A percentile compares a stretch with the other conserved stretches of the same genome.
Conservation (phyloP, 352 stramenopile genomes). For the Phytophthora palmivora region DNA sequence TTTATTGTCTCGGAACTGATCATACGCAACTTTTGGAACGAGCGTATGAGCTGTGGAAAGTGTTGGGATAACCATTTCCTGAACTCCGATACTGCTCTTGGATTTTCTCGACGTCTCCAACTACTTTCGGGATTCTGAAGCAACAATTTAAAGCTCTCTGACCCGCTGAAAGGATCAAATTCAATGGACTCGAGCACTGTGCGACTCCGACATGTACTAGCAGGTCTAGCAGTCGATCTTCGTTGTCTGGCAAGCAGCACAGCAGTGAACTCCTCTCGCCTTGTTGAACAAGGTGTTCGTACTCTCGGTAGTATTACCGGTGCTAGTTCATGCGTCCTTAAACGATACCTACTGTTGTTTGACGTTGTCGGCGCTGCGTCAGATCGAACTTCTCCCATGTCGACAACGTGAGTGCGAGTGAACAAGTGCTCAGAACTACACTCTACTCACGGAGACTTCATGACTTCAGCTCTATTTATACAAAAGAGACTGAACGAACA, state of each 20-base stretch:
- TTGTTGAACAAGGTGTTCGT: conserved; percentile 6
- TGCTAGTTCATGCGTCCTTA: conserved; percentile 28
- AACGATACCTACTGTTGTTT: conserved; percentile 8
- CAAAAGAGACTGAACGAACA: background rate
- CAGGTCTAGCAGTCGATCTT: background rate
- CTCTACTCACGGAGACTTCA: too few relatives aligned
- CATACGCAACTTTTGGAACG: conserved; percentile 19
- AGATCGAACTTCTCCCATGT: conserved; percentile 11
- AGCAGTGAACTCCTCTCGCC: conserved; percentile 1
- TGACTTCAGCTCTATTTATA: conserved; percentile 15
- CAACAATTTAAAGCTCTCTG: conserved; percentile 41
- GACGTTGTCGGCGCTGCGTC: background rate
- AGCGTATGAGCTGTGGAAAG: conserved; percentile 45
- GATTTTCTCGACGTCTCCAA: conserved; percentile 23
- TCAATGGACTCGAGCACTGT: conserved; percentile 37
- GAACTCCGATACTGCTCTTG: conserved; percentile 30
- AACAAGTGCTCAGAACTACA: background rate
- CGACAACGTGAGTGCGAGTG: background rate
- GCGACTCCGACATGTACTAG: background rate
- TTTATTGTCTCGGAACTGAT: conserved; percentile 1
- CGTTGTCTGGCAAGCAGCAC: conserved; percentile 1
- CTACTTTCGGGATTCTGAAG: conserved; percentile 30
- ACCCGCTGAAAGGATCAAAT: conserved; percentile 55
- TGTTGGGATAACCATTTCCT: conserved; percentile 35
- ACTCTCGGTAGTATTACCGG: conserved; percentile 18